Percentiles rank a stretch among this genome's conserved stretches.
phyloP scores from a whole-genome alignment of 345 rosid species.

The Carallia brachiata region DNA sequence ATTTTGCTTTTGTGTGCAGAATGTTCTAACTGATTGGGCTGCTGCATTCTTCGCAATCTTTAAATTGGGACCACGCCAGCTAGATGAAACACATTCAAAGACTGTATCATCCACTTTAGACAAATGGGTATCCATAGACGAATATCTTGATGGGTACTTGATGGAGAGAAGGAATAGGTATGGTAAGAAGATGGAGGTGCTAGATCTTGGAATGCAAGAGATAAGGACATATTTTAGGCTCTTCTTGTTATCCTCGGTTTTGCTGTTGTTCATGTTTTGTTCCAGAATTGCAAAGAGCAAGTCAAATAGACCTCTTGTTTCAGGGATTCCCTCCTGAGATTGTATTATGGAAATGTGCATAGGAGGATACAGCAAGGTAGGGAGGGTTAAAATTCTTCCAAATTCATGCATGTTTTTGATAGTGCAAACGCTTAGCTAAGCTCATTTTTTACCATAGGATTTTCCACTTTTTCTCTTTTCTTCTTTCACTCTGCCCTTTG shows the following conservation, averaged over 20 bases:
- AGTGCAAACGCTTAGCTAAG: no score
- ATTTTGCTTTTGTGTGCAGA: conserved; percentile 39
- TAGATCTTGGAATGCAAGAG: conserved; percentile 95
- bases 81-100: conserved; percentile 40
- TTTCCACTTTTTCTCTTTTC: no score
- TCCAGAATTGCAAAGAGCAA: conserved; percentile 85
- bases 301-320: conserved; percentile 54
- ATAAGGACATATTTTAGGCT: conserved; percentile 93
- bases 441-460: no score
- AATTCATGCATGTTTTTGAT: no score
- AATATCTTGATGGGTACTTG: conserved; percentile 83
- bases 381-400: no score
- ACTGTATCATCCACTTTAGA: conserved; percentile 33
- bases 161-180: conserved; percentile 80
- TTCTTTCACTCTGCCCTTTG: no score
- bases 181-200: conserved; percentile 82
- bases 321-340: conserved; percentile 18
- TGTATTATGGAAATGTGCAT: neutral
- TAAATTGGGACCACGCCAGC: conserved; percentile 49
- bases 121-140: conserved; percentile 84
- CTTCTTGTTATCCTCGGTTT: conserved; percentile 77
- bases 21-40: conserved; percentile 88
- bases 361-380: neutral
- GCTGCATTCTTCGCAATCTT: conserved; percentile 75
- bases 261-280: conserved; percentile 91